Conservation (phyloP, 305 asterid species). For the Withania somnifera region DNA sequence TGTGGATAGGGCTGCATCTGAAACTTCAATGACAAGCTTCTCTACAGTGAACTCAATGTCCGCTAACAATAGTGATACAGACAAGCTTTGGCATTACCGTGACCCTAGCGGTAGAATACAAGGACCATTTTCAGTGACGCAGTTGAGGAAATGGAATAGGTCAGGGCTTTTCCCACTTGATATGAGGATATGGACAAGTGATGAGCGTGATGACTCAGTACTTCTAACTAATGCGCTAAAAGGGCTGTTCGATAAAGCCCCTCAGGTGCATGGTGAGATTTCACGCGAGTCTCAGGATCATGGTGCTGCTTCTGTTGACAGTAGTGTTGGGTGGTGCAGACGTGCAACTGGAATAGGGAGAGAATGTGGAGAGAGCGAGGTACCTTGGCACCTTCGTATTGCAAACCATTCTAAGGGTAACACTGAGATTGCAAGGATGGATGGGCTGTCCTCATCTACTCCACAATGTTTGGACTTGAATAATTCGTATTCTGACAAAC, state of each 20-base stretch:
- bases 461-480: conserved; percentile 30
- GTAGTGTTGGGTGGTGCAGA: conserved; percentile 15
- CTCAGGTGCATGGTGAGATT: conserved; percentile 24
- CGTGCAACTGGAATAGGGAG: conserved; percentile 6
- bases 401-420: neutral
- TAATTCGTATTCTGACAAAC: conserved; percentile 25
- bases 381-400: conserved; percentile 13
- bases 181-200: conserved; percentile 86
- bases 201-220: conserved; percentile 59
- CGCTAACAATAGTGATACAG: conserved; percentile 42
- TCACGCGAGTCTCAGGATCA: conserved; percentile 27
- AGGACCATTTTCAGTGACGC: conserved; percentile 88
- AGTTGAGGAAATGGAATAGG: conserved; percentile 74
- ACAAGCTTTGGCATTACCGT: conserved; percentile 90
- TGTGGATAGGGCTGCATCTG: conserved; percentile 34
- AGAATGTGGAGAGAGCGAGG: conserved; percentile 7
- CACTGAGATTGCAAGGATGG: conserved; percentile 13
- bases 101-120: conserved; percentile 88
- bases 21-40: conserved; percentile 27
- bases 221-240: conserved; percentile 62
- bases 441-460: conserved; percentile 26
- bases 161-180: conserved; percentile 78
- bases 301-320: conserved; percentile 20
- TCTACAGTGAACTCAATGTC: conserved; percentile 27
- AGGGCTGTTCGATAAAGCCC: conserved; percentile 40